Base-by-base conservation (phyloP, 306 rosid genomes). In the Quercus aquifolioides region DNA sequence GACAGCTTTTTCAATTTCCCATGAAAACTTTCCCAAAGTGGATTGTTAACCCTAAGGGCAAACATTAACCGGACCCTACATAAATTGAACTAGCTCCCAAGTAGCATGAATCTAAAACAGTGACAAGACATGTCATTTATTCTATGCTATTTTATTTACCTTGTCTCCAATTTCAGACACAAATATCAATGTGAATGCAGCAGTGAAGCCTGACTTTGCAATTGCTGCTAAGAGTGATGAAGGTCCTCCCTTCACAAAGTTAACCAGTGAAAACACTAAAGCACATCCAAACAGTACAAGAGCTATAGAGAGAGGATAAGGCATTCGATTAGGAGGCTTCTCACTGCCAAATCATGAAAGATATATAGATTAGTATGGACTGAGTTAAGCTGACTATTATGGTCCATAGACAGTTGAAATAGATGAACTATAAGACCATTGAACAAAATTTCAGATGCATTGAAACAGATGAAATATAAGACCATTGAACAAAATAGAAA, bases 81-180 rank as follows among this genome's bases (percentile, higher is more conserved):
- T 9, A 67, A 67, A 33, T 57, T 0, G 18, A 57, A 56, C 41
- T 13, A 28, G 73, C 69, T 68, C 55, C 57, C 21, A 11, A 57
- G n/a, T 43, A n/a, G 60, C 30, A 64, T 1, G 26, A 69, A 63
- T 30, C 17, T 41, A 31, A 19, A 67, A 59, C 78, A 73, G 65
- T 49, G 33, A 69, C 76, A 82, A 19, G 13, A 26, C 17, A 73
- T 8, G 56, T 5, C 9, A n/a, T 55, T 49, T 75, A 56, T 69
- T 19, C 72, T 67, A 64, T 55, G 18, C 30, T 80, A 80, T 55
- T 51, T 65, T 43, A 55, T 14, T 81, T 86, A 95, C 99, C 98
- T 95, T 95, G 91, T 95, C 99, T 33, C 99, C 99, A 78, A 95
- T 95, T 91, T 95, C 99, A 79, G 99, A 95, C 79, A 95, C 93